These are phyloP conservation scores for Suillus lakei DNA, from an alignment of 768 basidiomycete species.

Conservation along the genomic window DNA sequence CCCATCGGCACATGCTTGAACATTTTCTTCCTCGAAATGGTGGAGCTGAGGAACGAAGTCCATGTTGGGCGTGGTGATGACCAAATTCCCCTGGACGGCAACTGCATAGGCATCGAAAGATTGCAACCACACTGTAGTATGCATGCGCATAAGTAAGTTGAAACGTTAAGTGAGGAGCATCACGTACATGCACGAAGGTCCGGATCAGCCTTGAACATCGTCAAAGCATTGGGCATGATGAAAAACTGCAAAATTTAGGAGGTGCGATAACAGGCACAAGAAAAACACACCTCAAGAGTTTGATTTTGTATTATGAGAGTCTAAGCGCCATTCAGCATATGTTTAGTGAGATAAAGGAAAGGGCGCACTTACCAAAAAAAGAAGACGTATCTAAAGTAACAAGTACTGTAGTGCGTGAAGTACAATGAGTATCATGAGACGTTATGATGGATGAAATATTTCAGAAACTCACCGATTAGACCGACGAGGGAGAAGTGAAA, in stretches of 20 bases:
- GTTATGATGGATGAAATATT: too few relatives aligned
- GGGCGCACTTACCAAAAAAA: too few relatives aligned
- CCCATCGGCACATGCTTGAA: not conserved
- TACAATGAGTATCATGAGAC: too few relatives aligned
- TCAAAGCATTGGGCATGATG: not conserved
- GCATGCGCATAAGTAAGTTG: not conserved
- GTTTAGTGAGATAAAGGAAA: too few relatives aligned
- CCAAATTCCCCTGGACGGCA: not conserved
- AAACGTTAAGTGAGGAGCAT: not conserved
- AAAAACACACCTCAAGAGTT: not conserved
- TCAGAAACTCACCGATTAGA: too few relatives aligned
- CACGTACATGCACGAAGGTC: not conserved
- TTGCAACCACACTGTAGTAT: not conserved
- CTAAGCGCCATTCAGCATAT: not conserved
- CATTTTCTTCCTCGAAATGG: not conserved
- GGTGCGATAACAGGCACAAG: not conserved
- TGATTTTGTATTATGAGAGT: not conserved
- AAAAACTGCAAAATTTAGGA: not conserved
- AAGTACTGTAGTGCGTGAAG: too few relatives aligned
- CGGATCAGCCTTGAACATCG: not conserved
- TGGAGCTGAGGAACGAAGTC: not conserved
- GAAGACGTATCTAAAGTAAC: too few relatives aligned
- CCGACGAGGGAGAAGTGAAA: too few relatives aligned
- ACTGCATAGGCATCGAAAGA: not conserved
- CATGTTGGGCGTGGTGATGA: slow-evolving; percentile 3